Conservation (phyloP, 2,329 filamentous ascomycete genomes). For the Pseudocercospora musae region DNA sequence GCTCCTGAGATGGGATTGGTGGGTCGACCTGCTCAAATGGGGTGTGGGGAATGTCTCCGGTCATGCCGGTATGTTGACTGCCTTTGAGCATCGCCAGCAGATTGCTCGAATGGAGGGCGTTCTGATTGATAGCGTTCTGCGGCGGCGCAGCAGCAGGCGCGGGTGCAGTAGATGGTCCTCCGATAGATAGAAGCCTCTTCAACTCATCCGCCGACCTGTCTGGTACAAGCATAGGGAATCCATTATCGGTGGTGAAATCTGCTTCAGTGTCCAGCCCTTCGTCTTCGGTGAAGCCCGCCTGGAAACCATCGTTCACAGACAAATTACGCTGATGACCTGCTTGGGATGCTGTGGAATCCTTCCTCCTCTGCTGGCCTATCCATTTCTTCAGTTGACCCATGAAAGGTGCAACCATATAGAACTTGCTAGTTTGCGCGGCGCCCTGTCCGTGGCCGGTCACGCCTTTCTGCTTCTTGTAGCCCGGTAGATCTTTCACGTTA, state of each 20-base stretch:
- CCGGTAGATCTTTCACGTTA: constrained; percentile 80
- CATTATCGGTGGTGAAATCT: constrained; percentile 14
- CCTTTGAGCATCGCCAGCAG: constrained; percentile 56
- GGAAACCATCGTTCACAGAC: constrained; percentile 14
- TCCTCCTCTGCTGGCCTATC: constrained; percentile 79
- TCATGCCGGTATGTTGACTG: constrained; percentile 26
- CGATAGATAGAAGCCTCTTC: constrained; percentile 49
- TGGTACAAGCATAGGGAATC: neutral
- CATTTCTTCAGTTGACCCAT: constrained; percentile 81
- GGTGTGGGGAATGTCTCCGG: constrained; percentile 34
- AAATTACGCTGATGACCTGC: constrained; percentile 16
- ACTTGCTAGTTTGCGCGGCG: constrained; percentile 74
- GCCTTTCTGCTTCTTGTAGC: constrained; percentile 68
- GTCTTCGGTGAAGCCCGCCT: constrained; percentile 20
- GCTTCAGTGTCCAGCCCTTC: constrained; percentile 19
- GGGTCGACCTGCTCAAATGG: constrained; percentile 53
- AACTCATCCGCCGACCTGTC: constrained; percentile 41
- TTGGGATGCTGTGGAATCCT: constrained; percentile 44
- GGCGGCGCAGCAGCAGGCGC: constrained; percentile 28
- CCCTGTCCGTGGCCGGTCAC: constrained; percentile 56
- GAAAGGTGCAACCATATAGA: constrained; percentile 98
- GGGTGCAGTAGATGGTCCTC: constrained; percentile 23
- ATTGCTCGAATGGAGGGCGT: constrained; percentile 39
- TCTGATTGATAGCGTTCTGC: constrained; percentile 36
- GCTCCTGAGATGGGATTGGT: constrained; percentile 47